phyloP scores from a whole-genome alignment of 495 filamentous ascomycete genomes.

The Ascodesmis nigricans region DNA sequence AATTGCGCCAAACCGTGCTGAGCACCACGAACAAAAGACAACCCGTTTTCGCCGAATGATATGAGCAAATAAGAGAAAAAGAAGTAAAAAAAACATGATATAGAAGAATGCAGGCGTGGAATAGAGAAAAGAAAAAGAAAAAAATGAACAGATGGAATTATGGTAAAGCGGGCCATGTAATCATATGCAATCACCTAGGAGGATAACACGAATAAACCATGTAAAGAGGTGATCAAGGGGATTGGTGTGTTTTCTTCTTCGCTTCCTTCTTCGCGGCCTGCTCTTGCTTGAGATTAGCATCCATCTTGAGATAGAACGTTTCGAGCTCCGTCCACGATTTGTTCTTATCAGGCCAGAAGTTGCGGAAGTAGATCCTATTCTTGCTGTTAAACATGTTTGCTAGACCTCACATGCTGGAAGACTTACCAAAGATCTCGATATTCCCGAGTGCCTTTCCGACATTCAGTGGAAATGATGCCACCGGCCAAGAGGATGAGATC shows the following conservation, averaged over 20 bases:
- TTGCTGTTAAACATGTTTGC: constrained; percentile 11
- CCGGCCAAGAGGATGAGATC: constrained; percentile 29
- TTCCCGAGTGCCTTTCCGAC: constrained; percentile 18
- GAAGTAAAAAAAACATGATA: neutral
- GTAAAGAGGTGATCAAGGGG: neutral
- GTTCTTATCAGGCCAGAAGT: constrained; percentile 17
- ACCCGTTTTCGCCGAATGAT: no score
- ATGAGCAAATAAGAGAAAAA: neutral
- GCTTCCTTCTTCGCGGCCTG: constrained; percentile 6
- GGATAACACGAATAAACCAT: neutral
- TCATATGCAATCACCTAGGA: constrained; percentile 21
- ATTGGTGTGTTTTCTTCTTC: constrained; percentile 8
- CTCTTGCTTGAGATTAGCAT: constrained; percentile 13
- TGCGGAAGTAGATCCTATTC: constrained; percentile 18
- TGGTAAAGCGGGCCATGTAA: constrained; percentile 4
- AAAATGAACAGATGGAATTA: constrained; percentile 3
- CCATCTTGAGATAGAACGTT: constrained; percentile 16
- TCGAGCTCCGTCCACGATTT: constrained; percentile 18
- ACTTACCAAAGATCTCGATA: constrained; percentile 20
- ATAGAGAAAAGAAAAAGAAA: neutral
- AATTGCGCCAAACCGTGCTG: no score
- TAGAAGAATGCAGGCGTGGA: neutral
- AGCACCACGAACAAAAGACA: no score
- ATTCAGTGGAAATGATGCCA: constrained; percentile 27
- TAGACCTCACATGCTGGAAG: neutral